These are phyloP conservation scores for Pythium aristosporum DNA, from an alignment of 352 stramenopile species.

Conservation along the genomic window DNA sequence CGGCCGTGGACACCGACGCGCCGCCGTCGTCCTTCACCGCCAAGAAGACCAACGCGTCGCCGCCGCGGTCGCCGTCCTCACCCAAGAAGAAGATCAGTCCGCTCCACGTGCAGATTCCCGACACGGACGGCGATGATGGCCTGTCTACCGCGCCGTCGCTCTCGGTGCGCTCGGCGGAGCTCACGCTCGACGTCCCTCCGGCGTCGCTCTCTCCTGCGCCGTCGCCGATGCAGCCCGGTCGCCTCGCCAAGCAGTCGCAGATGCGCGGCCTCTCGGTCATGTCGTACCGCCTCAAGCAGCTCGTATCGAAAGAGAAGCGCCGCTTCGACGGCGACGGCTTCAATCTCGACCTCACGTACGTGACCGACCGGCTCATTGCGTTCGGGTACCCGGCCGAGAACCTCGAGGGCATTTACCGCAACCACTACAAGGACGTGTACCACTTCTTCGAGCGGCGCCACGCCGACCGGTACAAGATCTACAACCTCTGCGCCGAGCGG, in stretches of 20 bases:
- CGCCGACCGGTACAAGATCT: slow-evolving; percentile 79
- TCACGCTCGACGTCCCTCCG: slow-evolving; percentile 17
- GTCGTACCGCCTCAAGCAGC: slow-evolving; percentile 69
- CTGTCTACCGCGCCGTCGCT: background rate
- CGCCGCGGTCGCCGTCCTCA: slow-evolving; percentile 3
- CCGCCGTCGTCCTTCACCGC: background rate
- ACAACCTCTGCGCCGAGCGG: slow-evolving; percentile 90
- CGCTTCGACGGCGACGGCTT: slow-evolving; percentile 87
- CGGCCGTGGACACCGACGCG: background rate
- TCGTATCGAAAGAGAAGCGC: slow-evolving; percentile 91
- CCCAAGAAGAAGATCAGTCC: slow-evolving; percentile 20
- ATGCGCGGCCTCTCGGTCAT: slow-evolving; percentile 43
- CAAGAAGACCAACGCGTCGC: slow-evolving; percentile 8
- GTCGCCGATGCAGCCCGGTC: background rate
- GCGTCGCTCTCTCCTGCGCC: slow-evolving; percentile 9
- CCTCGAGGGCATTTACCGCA: slow-evolving; percentile 88
- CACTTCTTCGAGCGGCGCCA: slow-evolving; percentile 89
- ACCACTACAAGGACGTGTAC: slow-evolving; percentile 89
- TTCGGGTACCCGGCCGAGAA: slow-evolving; percentile 88
- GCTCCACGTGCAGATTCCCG: slow-evolving; percentile 20
- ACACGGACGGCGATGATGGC: slow-evolving; percentile 1
- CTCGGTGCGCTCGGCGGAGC: slow-evolving; percentile 17
- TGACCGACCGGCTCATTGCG: slow-evolving; percentile 84
- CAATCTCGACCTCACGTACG: slow-evolving; percentile 92
- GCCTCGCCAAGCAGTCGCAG: slow-evolving; percentile 29